Conservation (phyloP, 2,329 filamentous ascomycete genomes). For the Fusarium avenaceum region DNA sequence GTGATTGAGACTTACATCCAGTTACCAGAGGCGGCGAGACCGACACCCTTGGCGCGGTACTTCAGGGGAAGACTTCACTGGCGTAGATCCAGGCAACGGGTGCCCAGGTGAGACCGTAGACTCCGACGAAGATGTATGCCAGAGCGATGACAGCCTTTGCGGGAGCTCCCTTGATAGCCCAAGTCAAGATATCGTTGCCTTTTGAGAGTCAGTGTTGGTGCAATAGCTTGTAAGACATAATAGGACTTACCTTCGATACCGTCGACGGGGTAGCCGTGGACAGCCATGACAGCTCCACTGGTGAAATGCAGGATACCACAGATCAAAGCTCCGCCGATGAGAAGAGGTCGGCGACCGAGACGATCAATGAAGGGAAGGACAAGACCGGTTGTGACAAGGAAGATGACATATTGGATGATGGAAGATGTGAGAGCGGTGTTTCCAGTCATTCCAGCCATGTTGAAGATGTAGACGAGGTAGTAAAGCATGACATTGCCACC, state of each 20-base stretch:
- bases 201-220: slow-evolving; percentile 9
- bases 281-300: slow-evolving; percentile 64
- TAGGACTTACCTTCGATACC: slow-evolving; percentile 53
- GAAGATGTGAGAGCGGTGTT: slow-evolving; percentile 62
- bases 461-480: slow-evolving; percentile 73
- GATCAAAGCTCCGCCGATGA: slow-evolving; percentile 61
- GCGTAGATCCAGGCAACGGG: slow-evolving; percentile 69
- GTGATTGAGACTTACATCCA: slow-evolving; percentile 52
- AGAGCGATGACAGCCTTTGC: slow-evolving; percentile 66
- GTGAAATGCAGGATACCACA: slow-evolving; percentile 63
- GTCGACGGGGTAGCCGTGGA: slow-evolving; percentile 60
- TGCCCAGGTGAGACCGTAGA: slow-evolving; percentile 60
- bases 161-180: slow-evolving; percentile 59
- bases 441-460: slow-evolving; percentile 68
- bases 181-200: slow-evolving; percentile 62
- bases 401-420: slow-evolving; percentile 68
- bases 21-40: slow-evolving; percentile 63
- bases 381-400: slow-evolving; percentile 64
- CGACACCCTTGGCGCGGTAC: slow-evolving; percentile 66
- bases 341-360: slow-evolving; percentile 62
- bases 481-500: slow-evolving; percentile 70
- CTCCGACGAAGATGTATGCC: slow-evolving; percentile 61
- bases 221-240: rapidly evolving
- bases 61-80: slow-evolving; percentile 66
- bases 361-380: slow-evolving; percentile 65